Conservation (phyloP, 495 filamentous ascomycete genomes). For the Hypomontagnella submonticulosa region DNA sequence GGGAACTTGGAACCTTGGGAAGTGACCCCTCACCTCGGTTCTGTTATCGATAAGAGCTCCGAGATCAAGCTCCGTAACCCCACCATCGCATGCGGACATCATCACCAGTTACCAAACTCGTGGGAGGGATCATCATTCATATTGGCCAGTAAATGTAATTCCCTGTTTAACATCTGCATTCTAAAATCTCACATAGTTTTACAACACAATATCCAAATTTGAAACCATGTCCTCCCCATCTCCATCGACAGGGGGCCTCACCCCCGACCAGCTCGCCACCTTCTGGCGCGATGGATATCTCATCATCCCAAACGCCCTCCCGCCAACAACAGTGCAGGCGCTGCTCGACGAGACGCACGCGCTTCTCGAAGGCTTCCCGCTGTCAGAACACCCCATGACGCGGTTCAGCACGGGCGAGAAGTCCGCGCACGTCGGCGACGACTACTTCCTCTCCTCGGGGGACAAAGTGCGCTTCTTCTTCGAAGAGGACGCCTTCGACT, state of each 20-base stretch:
- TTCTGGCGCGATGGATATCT: conserved; percentile 91
- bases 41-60: conserved; percentile 36
- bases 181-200: neutral
- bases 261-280: conserved; percentile 71
- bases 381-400: conserved; percentile 88
- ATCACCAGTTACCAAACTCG: neutral
- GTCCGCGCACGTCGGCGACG: conserved; percentile 84
- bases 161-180: neutral
- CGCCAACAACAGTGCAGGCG: conserved; percentile 66
- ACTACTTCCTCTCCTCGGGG: conserved; percentile 89
- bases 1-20: too few relatives aligned
- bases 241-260: conserved; percentile 65
- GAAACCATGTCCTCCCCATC: conserved; percentile 29
- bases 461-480: conserved; percentile 98
- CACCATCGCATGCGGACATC: conserved; percentile 33
- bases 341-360: conserved; percentile 79
- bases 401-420: conserved; percentile 85
- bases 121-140: neutral
- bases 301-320: conserved; percentile 82
- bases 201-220: neutral
- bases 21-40: conserved; percentile 13
- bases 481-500: conserved; percentile 83
- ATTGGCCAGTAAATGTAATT: conserved; percentile 16
- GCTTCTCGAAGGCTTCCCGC: conserved; percentile 78
- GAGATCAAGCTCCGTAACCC: conserved; percentile 31